Evolutionary conservation across 306 rosid genomes (phyloP).

Genomic region (Casuarina equisetifolia): DNA sequence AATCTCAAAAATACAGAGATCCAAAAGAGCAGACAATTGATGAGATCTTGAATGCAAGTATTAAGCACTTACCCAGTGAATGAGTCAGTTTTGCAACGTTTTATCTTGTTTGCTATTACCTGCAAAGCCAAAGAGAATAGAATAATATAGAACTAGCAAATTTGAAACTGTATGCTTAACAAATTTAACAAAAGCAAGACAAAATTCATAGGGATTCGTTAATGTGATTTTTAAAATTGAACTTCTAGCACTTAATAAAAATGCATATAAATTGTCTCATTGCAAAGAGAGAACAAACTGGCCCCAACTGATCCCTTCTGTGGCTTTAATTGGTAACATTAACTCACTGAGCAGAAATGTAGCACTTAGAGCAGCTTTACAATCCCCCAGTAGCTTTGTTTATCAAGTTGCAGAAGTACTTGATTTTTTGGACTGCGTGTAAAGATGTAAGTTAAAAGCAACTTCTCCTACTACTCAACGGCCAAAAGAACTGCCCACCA

Average conservation of each 20-base stretch:
- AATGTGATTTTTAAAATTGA: conserved; percentile 16
- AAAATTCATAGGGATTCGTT: conserved; percentile 1
- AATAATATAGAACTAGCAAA: conserved; percentile 11
- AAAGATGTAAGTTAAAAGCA: background rate
- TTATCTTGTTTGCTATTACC: conserved; percentile 90
- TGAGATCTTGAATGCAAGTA: conserved; percentile 28
- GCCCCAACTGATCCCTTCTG: background rate
- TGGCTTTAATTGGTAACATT: background rate
- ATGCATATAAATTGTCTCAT: background rate
- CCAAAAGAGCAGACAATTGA: conserved; percentile 17
- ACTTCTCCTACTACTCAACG: background rate
- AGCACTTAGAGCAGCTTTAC: background rate
- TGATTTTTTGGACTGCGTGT: background rate
- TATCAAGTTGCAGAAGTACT: background rate
- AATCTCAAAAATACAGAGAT: conserved; percentile 24
- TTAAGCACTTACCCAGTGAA: conserved; percentile 64
- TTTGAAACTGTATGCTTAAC: background rate
- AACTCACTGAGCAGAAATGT: background rate
- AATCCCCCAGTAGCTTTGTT: background rate
- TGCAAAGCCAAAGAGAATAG: conserved; percentile 38
- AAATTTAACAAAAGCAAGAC: conserved; percentile 12
- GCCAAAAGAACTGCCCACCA: background rate
- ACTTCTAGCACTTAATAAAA: background rate
- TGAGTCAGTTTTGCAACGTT: conserved; percentile 97
- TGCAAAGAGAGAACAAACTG: background rate